A percentile compares a stretch with the other conserved stretches of the same genome.
Evolutionary conservation across 2,329 filamentous ascomycete species (phyloP).

Genomic region (Penicillium sp.): DNA sequence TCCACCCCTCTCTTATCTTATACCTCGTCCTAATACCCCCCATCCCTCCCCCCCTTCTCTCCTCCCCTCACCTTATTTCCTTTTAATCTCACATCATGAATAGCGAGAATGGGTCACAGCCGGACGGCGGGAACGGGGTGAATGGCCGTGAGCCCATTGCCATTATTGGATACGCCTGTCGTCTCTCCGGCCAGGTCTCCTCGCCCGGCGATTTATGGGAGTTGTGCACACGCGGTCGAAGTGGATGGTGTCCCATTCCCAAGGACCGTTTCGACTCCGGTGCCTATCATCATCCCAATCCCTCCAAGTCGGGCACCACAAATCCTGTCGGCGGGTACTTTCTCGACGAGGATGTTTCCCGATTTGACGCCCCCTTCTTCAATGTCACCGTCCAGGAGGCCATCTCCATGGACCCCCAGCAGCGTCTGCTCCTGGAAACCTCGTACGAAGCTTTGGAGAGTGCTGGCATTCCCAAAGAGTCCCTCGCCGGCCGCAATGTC

Average conservation of each 20-base stretch:
- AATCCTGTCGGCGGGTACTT: constrained; percentile 32
- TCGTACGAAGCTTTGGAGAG: constrained; percentile 34
- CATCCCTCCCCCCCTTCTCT: constrained; percentile 2
- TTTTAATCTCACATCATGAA: constrained; percentile 11
- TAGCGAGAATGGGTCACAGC: constrained; percentile 12
- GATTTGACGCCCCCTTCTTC: constrained; percentile 34
- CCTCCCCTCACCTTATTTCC: not conserved
- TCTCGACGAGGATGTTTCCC: constrained; percentile 29
- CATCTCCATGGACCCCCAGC: constrained; percentile 32
- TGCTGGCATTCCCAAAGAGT: constrained; percentile 33
- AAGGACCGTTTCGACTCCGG: constrained; percentile 25
- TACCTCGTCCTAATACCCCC: not conserved
- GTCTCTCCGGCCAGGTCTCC: constrained; percentile 27
- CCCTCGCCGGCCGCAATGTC: constrained; percentile 25
- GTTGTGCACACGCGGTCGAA: constrained; percentile 26
- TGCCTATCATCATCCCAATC: constrained; percentile 29
- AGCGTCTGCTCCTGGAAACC: constrained; percentile 30
- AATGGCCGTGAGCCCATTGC: constrained; percentile 23
- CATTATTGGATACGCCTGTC: constrained; percentile 32
- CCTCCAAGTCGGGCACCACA: constrained; percentile 24
- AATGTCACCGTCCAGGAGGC: constrained; percentile 29
- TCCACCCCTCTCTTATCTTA: not conserved
- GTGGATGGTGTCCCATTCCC: constrained; percentile 27
- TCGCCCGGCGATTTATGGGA: constrained; percentile 30
- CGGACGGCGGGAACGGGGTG: constrained; percentile 6